Evolutionary conservation across 768 basidiomycete species (phyloP).

Genomic region (Butyriboletus loyo): DNA sequence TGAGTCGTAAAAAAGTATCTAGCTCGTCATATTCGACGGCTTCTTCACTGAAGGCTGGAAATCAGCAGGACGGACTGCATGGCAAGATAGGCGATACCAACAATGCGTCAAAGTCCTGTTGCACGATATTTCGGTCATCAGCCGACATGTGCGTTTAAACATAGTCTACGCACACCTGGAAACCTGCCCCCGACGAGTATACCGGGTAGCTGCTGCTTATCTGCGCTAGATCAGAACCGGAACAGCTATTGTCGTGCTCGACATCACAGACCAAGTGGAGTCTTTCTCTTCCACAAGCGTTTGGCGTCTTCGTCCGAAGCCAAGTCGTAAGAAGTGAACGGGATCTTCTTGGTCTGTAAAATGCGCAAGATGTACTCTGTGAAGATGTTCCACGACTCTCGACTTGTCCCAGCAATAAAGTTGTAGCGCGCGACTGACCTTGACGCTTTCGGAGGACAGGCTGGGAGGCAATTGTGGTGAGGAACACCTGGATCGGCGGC

Average conservation of each 20-base stretch:
- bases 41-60: constrained; percentile 58
- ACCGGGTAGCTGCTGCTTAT: constrained; percentile 82
- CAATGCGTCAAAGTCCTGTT: constrained; percentile 72
- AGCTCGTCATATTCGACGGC: constrained; percentile 80
- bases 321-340: constrained; percentile 78
- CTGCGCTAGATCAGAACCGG: constrained; percentile 35
- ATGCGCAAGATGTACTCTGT: constrained; percentile 79
- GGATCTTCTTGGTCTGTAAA: constrained; percentile 82
- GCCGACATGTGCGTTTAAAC: background rate
- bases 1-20: constrained; percentile 64
- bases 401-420: background rate
- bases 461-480: constrained; percentile 87
- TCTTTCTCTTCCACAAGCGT: constrained; percentile 76
- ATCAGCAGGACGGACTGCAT: constrained; percentile 1
- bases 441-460: constrained; percentile 75
- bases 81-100: constrained; percentile 35
- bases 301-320: constrained; percentile 84
- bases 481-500: constrained; percentile 77
- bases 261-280: constrained; percentile 52
- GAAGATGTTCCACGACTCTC: background rate
- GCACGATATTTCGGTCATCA: constrained; percentile 3
- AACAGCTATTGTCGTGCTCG: background rate
- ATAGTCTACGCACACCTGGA: constrained; percentile 59
- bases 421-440: constrained; percentile 41
- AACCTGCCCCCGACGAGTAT: constrained; percentile 75